Base-by-base conservation (phyloP, 345 rosid species). In the Eucalyptus sp. region DNA sequence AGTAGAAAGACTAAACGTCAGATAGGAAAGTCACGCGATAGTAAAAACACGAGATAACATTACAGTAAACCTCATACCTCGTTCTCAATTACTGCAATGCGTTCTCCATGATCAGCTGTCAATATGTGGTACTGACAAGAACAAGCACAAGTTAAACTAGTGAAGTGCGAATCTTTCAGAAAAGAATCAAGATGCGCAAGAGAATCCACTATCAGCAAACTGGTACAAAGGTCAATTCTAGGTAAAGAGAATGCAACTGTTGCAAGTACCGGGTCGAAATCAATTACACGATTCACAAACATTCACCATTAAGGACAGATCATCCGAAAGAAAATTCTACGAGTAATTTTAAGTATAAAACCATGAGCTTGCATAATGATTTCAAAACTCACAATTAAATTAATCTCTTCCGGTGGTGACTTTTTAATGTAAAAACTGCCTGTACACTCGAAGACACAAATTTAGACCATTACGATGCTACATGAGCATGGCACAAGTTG, bases 81-180 rank as follows among this genome's bases (percentile, higher is more conserved):
- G 86, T 96, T 97, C 94, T 97, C 99, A 84, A 97, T 97, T 24
- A 97, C 99, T 15, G 98, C 98, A 84, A 95, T 95, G 50, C 97
- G 95, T 94, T 96, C 96, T 89, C 98, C 98, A 89, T 96, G 99
- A 88, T 97, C 96, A 79, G 96, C 97, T 29, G 97, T 97, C 94
- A 96, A 91, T 46, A 96, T 97, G 90, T 95, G 98, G 91, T 97
- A 96, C 87, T 87, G 90, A 91, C 87, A 62, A 58, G 37, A 43
- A 46, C 9, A 14, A 10, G 83, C 50, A 80, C 86, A 50, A 25
- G 86, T 50, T 44, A 27, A 58, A 41, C 54, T 24, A 62, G 56
- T 87, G 52, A 49, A 58, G 41, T 33, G 31, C 15, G 31, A n/a
- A 33, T 27, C 13, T 27, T 48, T 13, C 50, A 43, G 43, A n/a